Base-by-base conservation (phyloP, 805 yeast species). In the Cyberlindnera euphorbiae region DNA sequence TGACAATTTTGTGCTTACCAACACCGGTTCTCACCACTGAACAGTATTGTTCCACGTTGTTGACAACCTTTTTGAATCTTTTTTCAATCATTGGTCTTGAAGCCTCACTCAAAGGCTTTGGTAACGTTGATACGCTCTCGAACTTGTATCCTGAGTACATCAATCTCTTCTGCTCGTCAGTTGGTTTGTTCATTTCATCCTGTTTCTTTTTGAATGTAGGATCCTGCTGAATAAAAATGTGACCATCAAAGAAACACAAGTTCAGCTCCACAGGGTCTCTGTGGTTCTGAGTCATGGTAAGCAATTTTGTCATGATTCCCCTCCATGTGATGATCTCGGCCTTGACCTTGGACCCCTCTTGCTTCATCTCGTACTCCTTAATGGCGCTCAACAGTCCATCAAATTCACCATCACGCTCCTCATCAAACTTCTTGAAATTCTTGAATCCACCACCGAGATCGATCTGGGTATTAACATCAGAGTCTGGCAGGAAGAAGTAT, bases 1-100 rank as follows among this genome's bases (percentile, higher is more conserved):
- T 58, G 6, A 85, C 57, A 29, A 87, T 60, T 44, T 73, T 75
- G 14, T 77, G 71, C 30, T 70, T 71, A 8, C 96, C 96, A 12
- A 90, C 77, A 3, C 95, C 94, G 0, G 96, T 81, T 48, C 74
- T 72, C 6, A 89, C 89, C n/a, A 90, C 81, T 1, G 86, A 71
- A 30, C 82, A 66, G 53, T 77, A 88, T 60, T 90, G 95, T 49
- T 80, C 87, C 32, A 77, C 77, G 53, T 78, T 82, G 52, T 73
- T 78, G 7, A 84, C 88, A 1, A 66, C 60, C 36, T 69, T 67
- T 47, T 74, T 76, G 37, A 64, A 58, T 42, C 97, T 67, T 26
- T 66, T 68, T 36, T 87, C 96, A 33, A 93, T 76, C 30, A 68
- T 73, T 8, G 68, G 66, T 34, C 97, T 66, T 0, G 86, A 53